Percentiles rank a stretch among this genome's conserved stretches.
phyloP scores from a whole-genome alignment of 306 rosid species.

The Quercus ilex region DNA sequence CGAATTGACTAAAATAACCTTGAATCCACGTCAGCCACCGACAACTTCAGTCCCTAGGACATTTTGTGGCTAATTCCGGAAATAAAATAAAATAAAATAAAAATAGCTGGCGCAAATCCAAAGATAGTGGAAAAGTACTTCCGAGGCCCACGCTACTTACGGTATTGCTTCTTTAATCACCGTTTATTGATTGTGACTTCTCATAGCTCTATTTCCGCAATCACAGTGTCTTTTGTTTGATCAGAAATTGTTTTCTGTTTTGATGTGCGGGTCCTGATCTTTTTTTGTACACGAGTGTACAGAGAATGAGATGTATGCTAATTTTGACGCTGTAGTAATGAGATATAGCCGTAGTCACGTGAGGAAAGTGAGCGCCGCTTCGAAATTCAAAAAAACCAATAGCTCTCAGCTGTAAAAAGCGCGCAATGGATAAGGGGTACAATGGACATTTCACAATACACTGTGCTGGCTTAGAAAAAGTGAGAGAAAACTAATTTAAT shows the following conservation, averaged over 20 bases:
- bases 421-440: constrained; percentile 32
- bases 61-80: constrained; percentile 7
- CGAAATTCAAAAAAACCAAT: constrained; percentile 17
- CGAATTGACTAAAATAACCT: constrained; percentile 19
- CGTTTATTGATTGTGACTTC: neutral
- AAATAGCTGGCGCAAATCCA: neutral
- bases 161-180: neutral
- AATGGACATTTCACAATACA: neutral
- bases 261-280: neutral
- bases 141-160: neutral
- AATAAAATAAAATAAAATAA: neutral
- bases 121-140: neutral
- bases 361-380: constrained; percentile 20
- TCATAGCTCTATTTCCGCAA: neutral
- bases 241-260: neutral
- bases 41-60: constrained; percentile 14
- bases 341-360: constrained; percentile 1
- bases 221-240: too few species aligned
- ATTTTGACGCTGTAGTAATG: neutral
- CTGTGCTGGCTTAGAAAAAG: neutral
- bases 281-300: neutral
- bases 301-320: neutral
- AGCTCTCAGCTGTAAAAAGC: neutral
- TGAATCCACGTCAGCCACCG: constrained; percentile 22
- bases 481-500: too few species aligned